Base-by-base conservation (phyloP, 2,329 filamentous ascomycete genomes). In the Ascochyta fabae region DNA sequence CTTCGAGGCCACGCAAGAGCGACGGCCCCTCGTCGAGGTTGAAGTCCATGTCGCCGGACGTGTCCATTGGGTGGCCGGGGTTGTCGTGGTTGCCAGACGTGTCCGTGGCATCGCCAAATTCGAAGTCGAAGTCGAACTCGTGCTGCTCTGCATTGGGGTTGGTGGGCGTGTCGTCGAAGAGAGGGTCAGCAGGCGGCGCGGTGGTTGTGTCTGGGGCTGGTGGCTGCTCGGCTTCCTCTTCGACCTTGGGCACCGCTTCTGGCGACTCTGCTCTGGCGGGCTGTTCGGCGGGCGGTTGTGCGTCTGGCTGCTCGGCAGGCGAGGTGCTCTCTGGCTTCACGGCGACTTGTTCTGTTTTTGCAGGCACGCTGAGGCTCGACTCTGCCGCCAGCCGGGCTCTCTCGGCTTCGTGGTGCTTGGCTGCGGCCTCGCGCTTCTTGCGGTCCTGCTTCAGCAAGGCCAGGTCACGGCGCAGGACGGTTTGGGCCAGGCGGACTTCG, bases 121-220 rank as follows among this genome's bases (percentile, higher is more conserved):
- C 69, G 53, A 71, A 67, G 41, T 74, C 72, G 46, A 75, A 74
- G 49, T 78, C 77, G 53, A 78, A 75, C 31, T 77, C 74, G 26
- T 69, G 46, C 12, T 48, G 48, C 10, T 46, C 31, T 29, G 29
- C 55, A 36, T 36, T 68, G n/a, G 64, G 64, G 38, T 66, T 65
- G 26, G 66, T 67, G 23, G 70, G 67, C 0, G 68, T 69, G 55
- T 50, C 61, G 35, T 73, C 72, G 53, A 75, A 72, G 34, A 72
- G 64, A 23, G 68, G 66, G 26, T 75, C 68, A 40, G 57, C 56
- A 10, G 64, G 31, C 1, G 64, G 59, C 9, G 63, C 56, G 9
- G 58, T 24, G 29, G 53, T 49, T 13, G 64, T 64, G 33, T 66
- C 48, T 41, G 64, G 61, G 22, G 65, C 49, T 26, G 59, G 46